phyloP scores from a whole-genome alignment of 75 land plant genomes.

The Pinus taeda region DNA sequence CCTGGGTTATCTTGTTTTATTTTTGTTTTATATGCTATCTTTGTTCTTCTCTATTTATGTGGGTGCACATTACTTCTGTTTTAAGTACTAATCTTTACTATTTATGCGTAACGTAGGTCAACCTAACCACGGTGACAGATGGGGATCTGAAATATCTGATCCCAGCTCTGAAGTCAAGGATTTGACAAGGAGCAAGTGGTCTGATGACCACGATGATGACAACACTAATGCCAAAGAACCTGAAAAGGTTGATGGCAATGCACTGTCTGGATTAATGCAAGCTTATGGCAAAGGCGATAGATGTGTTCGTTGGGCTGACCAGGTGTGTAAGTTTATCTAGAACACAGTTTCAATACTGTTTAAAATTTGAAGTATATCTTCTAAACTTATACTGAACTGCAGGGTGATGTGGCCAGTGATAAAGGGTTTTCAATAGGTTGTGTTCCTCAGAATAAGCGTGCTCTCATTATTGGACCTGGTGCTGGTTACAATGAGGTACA shows the following conservation, averaged over 20 bases:
- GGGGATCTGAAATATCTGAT: constrained; percentile 23
- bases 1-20: neutral
- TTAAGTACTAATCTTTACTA: neutral
- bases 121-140: constrained; percentile 18
- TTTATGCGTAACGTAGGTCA: constrained; percentile 12
- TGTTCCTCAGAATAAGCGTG: constrained; percentile 25
- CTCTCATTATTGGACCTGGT: constrained; percentile 79
- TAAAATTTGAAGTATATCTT: neutral
- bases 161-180: constrained; percentile 37
- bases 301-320: constrained; percentile 72
- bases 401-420: constrained; percentile 30
- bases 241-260: constrained; percentile 17
- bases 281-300: constrained; percentile 56
- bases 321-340: constrained; percentile 29
- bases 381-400: constrained; percentile 12
- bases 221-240: constrained; percentile 4
- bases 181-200: constrained; percentile 66
- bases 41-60: no score
- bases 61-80: neutral
- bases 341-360: neutral
- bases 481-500: constrained; percentile 78
- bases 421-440: constrained; percentile 64
- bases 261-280: constrained; percentile 59
- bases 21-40: neutral
- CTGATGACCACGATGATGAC: constrained; percentile 44